phyloP scores from a whole-genome alignment of 805 yeast genomes.

The Zygosaccharomyces pseudorouxii region DNA sequence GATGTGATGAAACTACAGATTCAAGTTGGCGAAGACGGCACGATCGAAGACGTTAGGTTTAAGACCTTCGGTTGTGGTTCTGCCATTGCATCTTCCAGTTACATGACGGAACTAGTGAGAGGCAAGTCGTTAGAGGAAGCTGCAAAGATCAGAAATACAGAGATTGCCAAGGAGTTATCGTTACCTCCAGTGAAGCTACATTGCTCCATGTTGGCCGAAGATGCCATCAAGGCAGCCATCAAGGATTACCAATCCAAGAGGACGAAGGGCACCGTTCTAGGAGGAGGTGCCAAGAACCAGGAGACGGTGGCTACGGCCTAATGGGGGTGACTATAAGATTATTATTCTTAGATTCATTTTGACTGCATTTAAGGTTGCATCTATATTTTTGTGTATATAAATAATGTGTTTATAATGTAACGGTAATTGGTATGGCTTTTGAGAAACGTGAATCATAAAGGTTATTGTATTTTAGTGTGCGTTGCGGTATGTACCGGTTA shows the following conservation, averaged over 20 bases:
- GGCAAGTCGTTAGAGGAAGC: conserved; percentile 96
- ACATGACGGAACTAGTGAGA: conserved; percentile 90
- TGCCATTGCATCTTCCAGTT: conserved; percentile 94
- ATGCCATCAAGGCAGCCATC: conserved; percentile 95
- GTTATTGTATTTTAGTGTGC: too few relatives aligned
- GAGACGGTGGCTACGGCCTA: background rate
- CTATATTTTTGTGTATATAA: background rate
- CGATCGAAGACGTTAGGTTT: conserved; percentile 91
- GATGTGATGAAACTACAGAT: conserved; percentile 98
- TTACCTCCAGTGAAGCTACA: conserved; percentile 97
- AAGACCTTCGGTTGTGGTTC: conserved; percentile 99
- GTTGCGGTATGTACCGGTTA: background rate
- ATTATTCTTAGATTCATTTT: background rate
- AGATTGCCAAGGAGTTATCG: conserved; percentile 89
- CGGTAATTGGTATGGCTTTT: background rate
- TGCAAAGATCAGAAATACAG: conserved; percentile 83
- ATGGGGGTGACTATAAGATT: background rate
- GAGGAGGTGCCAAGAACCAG: conserved; percentile 3
- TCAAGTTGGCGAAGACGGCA: conserved; percentile 85
- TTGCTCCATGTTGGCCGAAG: conserved; percentile 98
- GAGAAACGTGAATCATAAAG: too few relatives aligned
- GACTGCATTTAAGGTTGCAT: background rate
- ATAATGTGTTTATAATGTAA: background rate
- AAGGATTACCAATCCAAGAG: conserved; percentile 91
- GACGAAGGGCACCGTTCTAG: conserved; percentile 23